Evolutionary conservation across 2,329 filamentous ascomycete species (phyloP), one percentile per base, ranked within the genome.

Genomic region (Diplodia mutila): DNA sequence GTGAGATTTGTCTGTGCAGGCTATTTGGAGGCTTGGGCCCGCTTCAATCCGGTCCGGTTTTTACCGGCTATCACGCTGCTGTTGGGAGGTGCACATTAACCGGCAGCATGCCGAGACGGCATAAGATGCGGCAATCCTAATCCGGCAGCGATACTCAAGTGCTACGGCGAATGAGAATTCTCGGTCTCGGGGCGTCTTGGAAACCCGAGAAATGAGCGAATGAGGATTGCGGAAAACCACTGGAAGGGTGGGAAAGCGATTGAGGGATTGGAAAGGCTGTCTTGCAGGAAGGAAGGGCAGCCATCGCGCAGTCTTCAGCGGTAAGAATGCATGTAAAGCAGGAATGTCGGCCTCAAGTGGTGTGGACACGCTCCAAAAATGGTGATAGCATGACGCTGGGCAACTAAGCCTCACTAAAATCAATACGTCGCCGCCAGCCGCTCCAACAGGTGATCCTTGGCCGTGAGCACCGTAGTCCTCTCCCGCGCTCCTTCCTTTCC

Each of bases 401-500:
- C 42, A 46, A 46, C n/a, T 21, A 9, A 21, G n/a, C 53, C 11
- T 37, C 21, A 11, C 52, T 73, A 69, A 21, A 82, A 69, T 25
- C 81, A 83, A 80, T 89, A 89, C 1, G 87, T 89, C 25, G 86
- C 86, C 64, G 82, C 83, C 74, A 89, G 73, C 69, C 87, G 79
- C 67, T 82, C 79, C 72, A 84, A 81, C 75, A 90, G 76, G 82
- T 90, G 87, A 73, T 87, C 84, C 69, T 79, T 81, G 0, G 87
- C 87, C 37, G 87, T 89, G 72, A 88, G 77, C 16, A 82, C 67
- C 83, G 69, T 80, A 80, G 37, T 79, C 78, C 71, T 77, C 70
- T 77, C 74, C 23, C 74, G 76, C 65, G 73, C 76, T 67, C 77
- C 71, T 37, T 79, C 76, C 51, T 67, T 73, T 57, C 52, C 71